Evolutionary conservation across 106 monocot species (phyloP), one percentile per base, ranked within the genome.

Genomic region (Acorus gramineus): DNA sequence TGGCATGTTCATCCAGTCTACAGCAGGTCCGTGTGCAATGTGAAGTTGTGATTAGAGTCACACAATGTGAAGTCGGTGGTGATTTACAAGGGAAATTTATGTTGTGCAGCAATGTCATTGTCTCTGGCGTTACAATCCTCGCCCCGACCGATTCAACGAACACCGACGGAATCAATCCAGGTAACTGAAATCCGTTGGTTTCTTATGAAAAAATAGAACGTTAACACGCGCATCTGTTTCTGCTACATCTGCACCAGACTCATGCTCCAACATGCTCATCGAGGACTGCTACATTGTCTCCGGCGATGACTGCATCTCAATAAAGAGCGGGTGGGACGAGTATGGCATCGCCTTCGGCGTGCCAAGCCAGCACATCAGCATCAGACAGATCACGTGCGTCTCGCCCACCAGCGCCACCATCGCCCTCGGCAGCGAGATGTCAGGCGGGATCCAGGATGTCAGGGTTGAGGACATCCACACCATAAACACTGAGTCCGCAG

Each of bases 1-100:
- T 96, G 96, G 96, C 91, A 96, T 75, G 85, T 96, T 59, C 96
- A 96, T 59, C 96, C 96, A 4, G 85, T 96, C 57, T 96, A 96
- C 74, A 87, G 90, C 87, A 87, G 87, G 91, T 86, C 45, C 2
- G 8, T 28, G 28, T 28, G 28, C 28, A 28, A 28, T 28, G 28
- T 28, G 28, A 42, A 54, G 4, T 46, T 66, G 50, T 57, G 43
- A 55, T 57, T 3, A 8, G n/a, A 10, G 11, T 50, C 28, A 60
- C 61, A 8, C 28, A 56, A 44, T 10, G 0, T 45, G 0, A 61
- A 14, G 1, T 42, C 4, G 58, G 4, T 8, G 28, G 11, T 48
- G n/a, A 48, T 44, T 3, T 46, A 59, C 12, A 44, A 8, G 5
- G 11, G n/a, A 47, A 12, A 51, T 57, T 68, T 48, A 52, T 64